phyloP scores from a whole-genome alignment of 2,329 filamentous ascomycete genomes.

The Arthroderma sp. region DNA sequence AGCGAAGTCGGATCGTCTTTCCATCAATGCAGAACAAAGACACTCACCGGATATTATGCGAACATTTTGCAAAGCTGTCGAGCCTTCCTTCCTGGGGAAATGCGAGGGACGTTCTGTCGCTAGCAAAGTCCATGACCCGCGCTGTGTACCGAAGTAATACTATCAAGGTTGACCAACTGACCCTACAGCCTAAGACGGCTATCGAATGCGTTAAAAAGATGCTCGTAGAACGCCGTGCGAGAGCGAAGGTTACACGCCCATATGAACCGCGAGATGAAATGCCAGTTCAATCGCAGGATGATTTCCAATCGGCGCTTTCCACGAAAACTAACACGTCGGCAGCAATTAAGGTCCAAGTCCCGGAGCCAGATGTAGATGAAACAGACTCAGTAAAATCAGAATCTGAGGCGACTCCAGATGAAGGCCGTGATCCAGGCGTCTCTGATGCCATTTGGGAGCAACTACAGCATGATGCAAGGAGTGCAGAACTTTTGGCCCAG shows the following conservation, averaged over 20 bases:
- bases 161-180: constrained; percentile 8
- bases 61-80: constrained; percentile 30
- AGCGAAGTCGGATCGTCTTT: background rate
- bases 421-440: constrained; percentile 42
- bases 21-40: constrained; percentile 5
- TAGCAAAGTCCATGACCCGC: constrained; percentile 40
- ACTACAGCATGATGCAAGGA: constrained; percentile 38
- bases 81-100: constrained; percentile 45
- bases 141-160: constrained; percentile 11
- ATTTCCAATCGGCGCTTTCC: constrained; percentile 1
- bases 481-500: constrained; percentile 12
- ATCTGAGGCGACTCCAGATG: background rate
- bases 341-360: background rate
- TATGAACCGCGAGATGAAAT: background rate
- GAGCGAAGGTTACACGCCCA: constrained; percentile 5
- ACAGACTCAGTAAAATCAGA: background rate
- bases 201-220: constrained; percentile 12
- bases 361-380: background rate
- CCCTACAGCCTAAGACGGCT: constrained; percentile 8
- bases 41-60: constrained; percentile 9
- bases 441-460: constrained; percentile 49
- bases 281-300: constrained; percentile 4
- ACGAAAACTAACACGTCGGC: constrained; percentile 6
- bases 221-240: constrained; percentile 12
- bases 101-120: constrained; percentile 46